phyloP scores from a whole-genome alignment of 139 green algal genomes.

The Chloropicon primus region DNA sequence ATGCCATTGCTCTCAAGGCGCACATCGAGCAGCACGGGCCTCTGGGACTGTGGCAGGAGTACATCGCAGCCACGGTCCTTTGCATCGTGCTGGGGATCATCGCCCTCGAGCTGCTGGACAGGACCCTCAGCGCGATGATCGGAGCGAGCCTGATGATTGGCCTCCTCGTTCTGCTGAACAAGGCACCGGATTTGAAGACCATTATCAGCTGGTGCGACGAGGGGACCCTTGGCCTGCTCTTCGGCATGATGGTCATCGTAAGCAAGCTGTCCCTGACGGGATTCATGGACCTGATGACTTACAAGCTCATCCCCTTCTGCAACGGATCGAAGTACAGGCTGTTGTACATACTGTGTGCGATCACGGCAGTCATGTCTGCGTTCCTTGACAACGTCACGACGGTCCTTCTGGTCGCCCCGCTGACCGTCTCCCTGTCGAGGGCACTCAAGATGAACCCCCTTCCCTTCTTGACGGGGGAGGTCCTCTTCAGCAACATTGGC shows the following conservation, averaged over 20 bases:
- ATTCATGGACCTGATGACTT: slow-evolving; percentile 28
- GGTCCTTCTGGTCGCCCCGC: slow-evolving; percentile 34
- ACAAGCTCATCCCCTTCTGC: slow-evolving; percentile 13
- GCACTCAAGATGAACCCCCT: slow-evolving; percentile 24
- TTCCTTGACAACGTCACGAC: slow-evolving; percentile 47
- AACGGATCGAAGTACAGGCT: slow-evolving; percentile 23
- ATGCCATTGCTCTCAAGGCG: not conserved
- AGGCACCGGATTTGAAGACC: slow-evolving; percentile 15
- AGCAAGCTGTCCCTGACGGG: slow-evolving; percentile 27
- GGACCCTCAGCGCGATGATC: slow-evolving; percentile 25
- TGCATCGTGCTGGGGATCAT: slow-evolving; percentile 26
- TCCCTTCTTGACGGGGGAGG: slow-evolving; percentile 28
- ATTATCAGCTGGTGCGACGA: slow-evolving; percentile 31
- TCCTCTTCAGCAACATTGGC: slow-evolving; percentile 32
- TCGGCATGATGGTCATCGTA: slow-evolving; percentile 53
- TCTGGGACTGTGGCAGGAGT: slow-evolving; percentile 12
- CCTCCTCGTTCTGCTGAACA: slow-evolving; percentile 30
- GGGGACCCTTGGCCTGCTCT: slow-evolving; percentile 35
- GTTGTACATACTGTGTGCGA: slow-evolving; percentile 16
- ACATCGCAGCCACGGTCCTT: slow-evolving; percentile 25
- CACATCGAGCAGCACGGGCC: not conserved
- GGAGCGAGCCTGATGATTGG: slow-evolving; percentile 23
- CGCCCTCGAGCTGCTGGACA: slow-evolving; percentile 25
- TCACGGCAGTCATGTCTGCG: slow-evolving; percentile 21
- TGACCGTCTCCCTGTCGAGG: slow-evolving; percentile 30